phyloP scores from a whole-genome alignment of 2,329 filamentous ascomycete genomes.

The Cephalotrichum gorgonifer region DNA sequence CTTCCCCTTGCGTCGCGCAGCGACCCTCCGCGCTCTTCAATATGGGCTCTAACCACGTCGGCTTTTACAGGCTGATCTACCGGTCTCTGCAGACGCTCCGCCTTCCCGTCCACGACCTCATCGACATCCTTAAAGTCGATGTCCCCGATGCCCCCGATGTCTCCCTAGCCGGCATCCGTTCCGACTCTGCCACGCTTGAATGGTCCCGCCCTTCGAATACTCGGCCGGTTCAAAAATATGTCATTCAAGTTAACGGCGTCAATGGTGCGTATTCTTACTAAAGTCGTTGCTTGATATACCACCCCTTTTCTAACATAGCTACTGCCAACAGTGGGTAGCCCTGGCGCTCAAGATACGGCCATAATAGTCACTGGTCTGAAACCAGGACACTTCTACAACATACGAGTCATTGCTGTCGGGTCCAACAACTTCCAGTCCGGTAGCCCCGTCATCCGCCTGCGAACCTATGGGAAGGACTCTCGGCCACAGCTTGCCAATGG shows the following conservation, averaged over 20 bases:
- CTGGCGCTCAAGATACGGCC: constrained; percentile 61
- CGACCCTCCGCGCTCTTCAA: too few species aligned
- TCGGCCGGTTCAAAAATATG: constrained; percentile 69
- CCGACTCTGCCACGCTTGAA: constrained; percentile 78
- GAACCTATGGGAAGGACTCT: constrained; percentile 60
- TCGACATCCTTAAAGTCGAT: constrained; percentile 85
- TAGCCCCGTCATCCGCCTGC: constrained; percentile 73
- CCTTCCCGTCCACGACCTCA: constrained; percentile 83
- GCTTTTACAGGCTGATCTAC: constrained; percentile 59
- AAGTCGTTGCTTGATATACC: neutral
- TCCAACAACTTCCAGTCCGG: constrained; percentile 87
- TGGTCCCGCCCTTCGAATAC: constrained; percentile 68
- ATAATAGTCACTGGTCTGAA: constrained; percentile 78
- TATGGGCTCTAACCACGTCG: neutral
- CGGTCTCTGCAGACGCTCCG: constrained; percentile 81
- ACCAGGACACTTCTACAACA: constrained; percentile 83
- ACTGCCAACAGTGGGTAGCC: constrained; percentile 60
- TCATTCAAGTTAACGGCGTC: constrained; percentile 88
- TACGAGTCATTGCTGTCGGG: constrained; percentile 85
- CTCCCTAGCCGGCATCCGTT: constrained; percentile 78
- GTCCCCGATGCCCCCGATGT: constrained; percentile 85
- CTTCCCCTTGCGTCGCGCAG: too few species aligned
- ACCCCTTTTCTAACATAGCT: neutral
- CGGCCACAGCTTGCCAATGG: constrained; percentile 49
- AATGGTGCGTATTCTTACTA: constrained; percentile 50